A percentile compares a stretch with the other conserved stretches of the same genome.
These are phyloP conservation scores for Talaromyces wortmannii DNA, from an alignment of 495 filamentous ascomycete species.

Conservation along the genomic window DNA sequence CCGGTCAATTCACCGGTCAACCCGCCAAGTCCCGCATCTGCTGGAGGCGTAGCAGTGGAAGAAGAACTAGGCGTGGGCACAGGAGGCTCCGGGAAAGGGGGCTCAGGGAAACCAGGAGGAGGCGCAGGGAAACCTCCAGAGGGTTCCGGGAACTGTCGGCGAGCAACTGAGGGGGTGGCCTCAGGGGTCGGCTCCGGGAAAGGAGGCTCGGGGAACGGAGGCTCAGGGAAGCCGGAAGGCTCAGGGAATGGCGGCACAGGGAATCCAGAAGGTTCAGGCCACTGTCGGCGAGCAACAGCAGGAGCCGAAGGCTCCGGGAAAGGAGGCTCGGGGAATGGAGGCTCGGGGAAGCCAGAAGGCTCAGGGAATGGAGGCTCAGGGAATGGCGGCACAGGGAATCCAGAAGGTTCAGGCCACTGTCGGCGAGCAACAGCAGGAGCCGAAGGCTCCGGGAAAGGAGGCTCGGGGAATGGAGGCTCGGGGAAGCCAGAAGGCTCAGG, in stretches of 20 bases:
- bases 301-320: background rate
- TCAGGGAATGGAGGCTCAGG: background rate
- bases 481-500: background rate
- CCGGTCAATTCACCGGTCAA: background rate
- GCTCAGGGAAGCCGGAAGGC: background rate
- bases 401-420: background rate
- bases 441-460: background rate
- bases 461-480: background rate
- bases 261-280: background rate
- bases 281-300: background rate
- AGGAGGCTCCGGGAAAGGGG: background rate
- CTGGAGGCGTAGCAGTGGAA: background rate
- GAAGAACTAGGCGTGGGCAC: background rate
- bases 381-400: background rate
- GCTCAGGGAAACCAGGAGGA: background rate
- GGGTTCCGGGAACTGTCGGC: background rate
- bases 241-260: background rate
- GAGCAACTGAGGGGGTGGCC: background rate
- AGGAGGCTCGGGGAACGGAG: background rate
- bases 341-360: background rate
- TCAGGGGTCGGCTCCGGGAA: background rate
- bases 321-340: background rate
- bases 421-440: too few relatives aligned
- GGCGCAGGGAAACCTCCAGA: background rate
- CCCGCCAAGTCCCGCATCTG: background rate